Percentiles rank a stretch among this genome's conserved stretches.
Evolutionary conservation across 2,329 filamentous ascomycete genomes (phyloP).

Genomic region (Fusarium continuum): DNA sequence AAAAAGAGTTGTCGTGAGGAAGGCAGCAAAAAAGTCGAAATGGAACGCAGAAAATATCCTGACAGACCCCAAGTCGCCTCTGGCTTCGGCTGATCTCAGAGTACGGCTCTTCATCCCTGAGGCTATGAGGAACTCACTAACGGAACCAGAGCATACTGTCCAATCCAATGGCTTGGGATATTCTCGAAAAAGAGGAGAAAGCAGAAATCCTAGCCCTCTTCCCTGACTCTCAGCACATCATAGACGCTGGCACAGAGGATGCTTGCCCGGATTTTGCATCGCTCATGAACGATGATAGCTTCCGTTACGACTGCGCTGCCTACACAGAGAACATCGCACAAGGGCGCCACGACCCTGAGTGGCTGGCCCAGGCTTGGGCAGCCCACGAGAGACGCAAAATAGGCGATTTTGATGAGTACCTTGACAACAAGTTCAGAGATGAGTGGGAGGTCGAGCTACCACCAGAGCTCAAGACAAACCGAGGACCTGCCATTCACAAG

Average conservation of each 20-base stretch:
- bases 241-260: conserved; percentile 47
- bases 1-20: conserved; percentile 38
- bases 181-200: conserved; percentile 47
- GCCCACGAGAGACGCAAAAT: conserved; percentile 59
- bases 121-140: neutral
- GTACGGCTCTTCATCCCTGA: conserved; percentile 31
- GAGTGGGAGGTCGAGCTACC: conserved; percentile 59
- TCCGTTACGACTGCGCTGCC: conserved; percentile 57
- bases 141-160: conserved; percentile 48
- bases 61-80: conserved; percentile 50
- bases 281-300: conserved; percentile 58
- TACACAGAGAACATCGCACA: conserved; percentile 57
- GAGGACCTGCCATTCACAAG: neutral
- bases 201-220: conserved; percentile 52
- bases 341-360: conserved; percentile 62
- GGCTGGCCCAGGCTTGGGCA: conserved; percentile 61
- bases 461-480: conserved; percentile 41
- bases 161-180: conserved; percentile 52
- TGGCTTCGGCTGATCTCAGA: conserved; percentile 51
- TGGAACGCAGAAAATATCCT: conserved; percentile 51
- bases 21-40: conserved; percentile 45
- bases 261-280: conserved; percentile 54
- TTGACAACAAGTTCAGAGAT: conserved; percentile 55
- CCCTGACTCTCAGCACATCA: conserved; percentile 51
- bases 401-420: conserved; percentile 61